Evolutionary conservation across 2,329 filamentous ascomycete genomes (phyloP).

Genomic region (Trichoderma endophyticum): DNA sequence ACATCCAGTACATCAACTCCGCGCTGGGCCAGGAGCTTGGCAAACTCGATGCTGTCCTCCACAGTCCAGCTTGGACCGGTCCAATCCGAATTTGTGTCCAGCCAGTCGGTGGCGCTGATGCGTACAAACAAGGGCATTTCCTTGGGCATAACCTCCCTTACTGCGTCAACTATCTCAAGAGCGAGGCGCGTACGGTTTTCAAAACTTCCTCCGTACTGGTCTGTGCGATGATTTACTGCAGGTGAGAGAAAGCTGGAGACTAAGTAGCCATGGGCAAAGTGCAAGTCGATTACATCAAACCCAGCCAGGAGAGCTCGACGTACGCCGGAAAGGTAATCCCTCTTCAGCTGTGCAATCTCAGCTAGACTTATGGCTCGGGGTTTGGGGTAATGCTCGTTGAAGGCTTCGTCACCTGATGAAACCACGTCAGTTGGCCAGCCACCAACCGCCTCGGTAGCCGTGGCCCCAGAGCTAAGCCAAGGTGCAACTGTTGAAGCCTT

Average conservation of each 20-base stretch:
- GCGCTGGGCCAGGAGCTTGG: slow-evolving; percentile 57
- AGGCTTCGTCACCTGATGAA: slow-evolving; percentile 47
- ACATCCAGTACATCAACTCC: slow-evolving; percentile 77
- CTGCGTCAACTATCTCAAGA: slow-evolving; percentile 63
- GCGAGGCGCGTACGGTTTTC: slow-evolving; percentile 69
- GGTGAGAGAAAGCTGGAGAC: slow-evolving; percentile 67
- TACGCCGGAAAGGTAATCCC: slow-evolving; percentile 53
- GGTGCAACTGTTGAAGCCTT: slow-evolving; percentile 56
- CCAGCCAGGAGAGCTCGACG: slow-evolving; percentile 59
- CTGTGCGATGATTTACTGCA: slow-evolving; percentile 64
- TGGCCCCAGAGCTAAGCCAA: slow-evolving; percentile 60
- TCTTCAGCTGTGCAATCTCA: slow-evolving; percentile 63
- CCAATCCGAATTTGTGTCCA: slow-evolving; percentile 56
- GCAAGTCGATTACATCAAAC: slow-evolving; percentile 66
- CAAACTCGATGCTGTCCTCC: slow-evolving; percentile 63
- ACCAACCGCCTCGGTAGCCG: slow-evolving; percentile 36
- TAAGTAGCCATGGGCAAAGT: slow-evolving; percentile 74
- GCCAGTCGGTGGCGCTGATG: slow-evolving; percentile 71
- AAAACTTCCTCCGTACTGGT: slow-evolving; percentile 65
- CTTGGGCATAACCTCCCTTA: slow-evolving; percentile 60
- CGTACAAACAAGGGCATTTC: slow-evolving; percentile 70
- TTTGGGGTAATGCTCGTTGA: slow-evolving; percentile 53
- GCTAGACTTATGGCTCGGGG: slow-evolving; percentile 62
- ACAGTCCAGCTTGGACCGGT: slow-evolving; percentile 61
- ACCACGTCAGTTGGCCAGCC: slow-evolving; percentile 52